Conservation (phyloP, 129 eudicot genomes). For the Escallonia rubra region DNA sequence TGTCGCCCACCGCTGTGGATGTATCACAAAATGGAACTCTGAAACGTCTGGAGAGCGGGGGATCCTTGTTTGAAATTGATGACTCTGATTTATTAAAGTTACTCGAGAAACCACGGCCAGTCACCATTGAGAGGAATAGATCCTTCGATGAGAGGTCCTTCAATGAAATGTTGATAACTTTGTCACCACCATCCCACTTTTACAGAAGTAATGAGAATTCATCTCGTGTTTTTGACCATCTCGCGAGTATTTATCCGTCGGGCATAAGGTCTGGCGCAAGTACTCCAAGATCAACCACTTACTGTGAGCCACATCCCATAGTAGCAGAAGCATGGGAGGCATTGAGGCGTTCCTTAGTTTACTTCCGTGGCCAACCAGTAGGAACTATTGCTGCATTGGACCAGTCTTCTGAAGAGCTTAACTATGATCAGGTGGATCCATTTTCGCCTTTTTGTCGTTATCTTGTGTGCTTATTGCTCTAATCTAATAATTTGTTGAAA, state of each 20-base stretch:
- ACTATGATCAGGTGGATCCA: slow-evolving; percentile 78
- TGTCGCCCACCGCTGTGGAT: slow-evolving; percentile 44
- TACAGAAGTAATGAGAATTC: slow-evolving; percentile 45
- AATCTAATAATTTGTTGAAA: too few species aligned
- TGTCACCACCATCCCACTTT: slow-evolving; percentile 63
- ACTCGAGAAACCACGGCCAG: slow-evolving; percentile 54
- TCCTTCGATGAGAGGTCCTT: slow-evolving; percentile 89
- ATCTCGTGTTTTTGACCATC: slow-evolving; percentile 61
- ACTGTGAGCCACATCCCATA: slow-evolving; percentile 77
- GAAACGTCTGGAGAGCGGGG: slow-evolving; percentile 28
- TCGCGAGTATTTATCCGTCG: slow-evolving; percentile 53
- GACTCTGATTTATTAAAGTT: slow-evolving; percentile 67
- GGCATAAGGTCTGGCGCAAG: slow-evolving; percentile 67
- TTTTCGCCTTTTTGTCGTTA: background rate
- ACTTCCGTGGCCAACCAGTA: slow-evolving; percentile 79
- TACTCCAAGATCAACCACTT: slow-evolving; percentile 59
- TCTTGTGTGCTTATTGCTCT: background rate
- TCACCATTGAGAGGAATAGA: slow-evolving; percentile 73
- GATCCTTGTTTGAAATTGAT: slow-evolving; percentile 55
- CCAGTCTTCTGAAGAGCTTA: slow-evolving; percentile 80
- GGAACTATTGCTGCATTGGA: slow-evolving; percentile 97
- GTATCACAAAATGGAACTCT: slow-evolving; percentile 44
- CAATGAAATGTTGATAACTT: slow-evolving; percentile 65
- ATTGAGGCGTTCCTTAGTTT: slow-evolving; percentile 71
- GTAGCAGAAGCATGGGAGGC: slow-evolving; percentile 97